Percentiles rank a stretch among this genome's conserved stretches.
Evolutionary conservation across 208 protist genomes (phyloP).

Genomic region (Leishmania tarentolae): DNA sequence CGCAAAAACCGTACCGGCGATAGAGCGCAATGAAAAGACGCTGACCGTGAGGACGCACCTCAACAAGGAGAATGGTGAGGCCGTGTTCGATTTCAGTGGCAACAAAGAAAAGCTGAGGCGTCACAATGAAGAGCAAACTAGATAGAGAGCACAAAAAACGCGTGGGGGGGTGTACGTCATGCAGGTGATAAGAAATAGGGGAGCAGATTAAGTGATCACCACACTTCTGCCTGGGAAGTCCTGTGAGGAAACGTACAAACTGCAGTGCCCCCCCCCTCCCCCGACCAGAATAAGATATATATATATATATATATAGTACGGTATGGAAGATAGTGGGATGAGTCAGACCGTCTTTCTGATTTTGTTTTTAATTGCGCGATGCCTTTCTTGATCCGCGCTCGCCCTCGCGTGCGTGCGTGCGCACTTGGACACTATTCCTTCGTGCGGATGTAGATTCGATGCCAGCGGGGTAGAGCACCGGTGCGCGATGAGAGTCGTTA

Average conservation of each 20-base stretch:
- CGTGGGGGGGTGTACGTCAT: background rate
- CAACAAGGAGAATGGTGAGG: background rate
- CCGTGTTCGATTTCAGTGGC: background rate
- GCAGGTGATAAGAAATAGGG: background rate
- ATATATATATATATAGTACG: no score
- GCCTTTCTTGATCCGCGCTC: background rate
- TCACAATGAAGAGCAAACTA: background rate
- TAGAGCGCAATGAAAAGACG: background rate
- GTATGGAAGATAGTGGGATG: background rate
- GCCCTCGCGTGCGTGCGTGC: background rate
- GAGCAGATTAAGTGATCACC: background rate
- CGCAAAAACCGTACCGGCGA: background rate
- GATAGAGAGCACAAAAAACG: background rate
- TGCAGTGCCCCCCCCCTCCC: no score
- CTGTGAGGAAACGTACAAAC: background rate
- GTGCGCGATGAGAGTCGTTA: background rate
- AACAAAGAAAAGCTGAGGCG: constrained; percentile 11
- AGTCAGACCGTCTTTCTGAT: background rate
- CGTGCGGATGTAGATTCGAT: background rate
- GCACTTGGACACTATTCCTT: background rate
- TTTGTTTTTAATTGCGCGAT: no score
- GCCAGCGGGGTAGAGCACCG: background rate
- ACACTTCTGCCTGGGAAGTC: background rate
- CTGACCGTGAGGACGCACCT: background rate
- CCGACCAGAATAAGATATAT: no score